These are phyloP conservation scores for Macrolepiota albuminosa DNA, from an alignment of 768 basidiomycete species.

Conservation along the genomic window DNA sequence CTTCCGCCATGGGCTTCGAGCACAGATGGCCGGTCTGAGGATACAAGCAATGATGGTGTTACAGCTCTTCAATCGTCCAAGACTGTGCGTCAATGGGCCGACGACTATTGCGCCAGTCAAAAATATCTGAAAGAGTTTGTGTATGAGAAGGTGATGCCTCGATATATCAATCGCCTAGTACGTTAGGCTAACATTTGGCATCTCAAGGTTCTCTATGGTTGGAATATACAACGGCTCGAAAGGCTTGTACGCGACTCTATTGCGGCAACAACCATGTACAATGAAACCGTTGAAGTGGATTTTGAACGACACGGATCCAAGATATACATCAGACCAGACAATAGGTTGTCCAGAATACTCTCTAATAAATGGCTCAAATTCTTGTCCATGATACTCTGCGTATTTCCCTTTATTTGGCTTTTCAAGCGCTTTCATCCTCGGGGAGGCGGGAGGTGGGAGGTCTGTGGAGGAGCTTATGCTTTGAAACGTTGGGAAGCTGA, in stretches of 20 bases:
- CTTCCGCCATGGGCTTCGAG: conserved; percentile 41
- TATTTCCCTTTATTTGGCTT: conserved; percentile 82
- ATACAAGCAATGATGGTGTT: conserved; percentile 7
- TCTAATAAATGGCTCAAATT: conserved; percentile 70
- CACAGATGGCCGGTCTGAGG: conserved; percentile 16
- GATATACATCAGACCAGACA: conserved; percentile 66
- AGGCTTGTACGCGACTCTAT: conserved; percentile 37
- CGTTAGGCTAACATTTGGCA: background rate
- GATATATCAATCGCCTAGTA: background rate
- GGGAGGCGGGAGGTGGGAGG: conserved; percentile 73
- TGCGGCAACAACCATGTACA: conserved; percentile 36
- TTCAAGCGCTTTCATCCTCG: conserved; percentile 61
- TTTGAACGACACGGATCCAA: conserved; percentile 43
- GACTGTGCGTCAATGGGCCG: conserved; percentile 74
- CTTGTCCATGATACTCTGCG: conserved; percentile 59
- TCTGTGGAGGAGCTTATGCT: conserved; percentile 75
- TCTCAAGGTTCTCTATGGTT: conserved; percentile 38
- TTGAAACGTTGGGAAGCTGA: conserved; percentile 46
- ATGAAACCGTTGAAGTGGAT: conserved; percentile 42
- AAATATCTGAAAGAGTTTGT: conserved; percentile 77
- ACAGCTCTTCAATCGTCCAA: conserved; percentile 45
- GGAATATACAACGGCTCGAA: conserved; percentile 41
- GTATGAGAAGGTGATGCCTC: conserved; percentile 53
- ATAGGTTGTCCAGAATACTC: conserved; percentile 58
- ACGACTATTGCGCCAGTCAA: conserved; percentile 69